phyloP scores from a whole-genome alignment of 2,329 filamentous ascomycete genomes.

The Diaporthe ilicicola region DNA sequence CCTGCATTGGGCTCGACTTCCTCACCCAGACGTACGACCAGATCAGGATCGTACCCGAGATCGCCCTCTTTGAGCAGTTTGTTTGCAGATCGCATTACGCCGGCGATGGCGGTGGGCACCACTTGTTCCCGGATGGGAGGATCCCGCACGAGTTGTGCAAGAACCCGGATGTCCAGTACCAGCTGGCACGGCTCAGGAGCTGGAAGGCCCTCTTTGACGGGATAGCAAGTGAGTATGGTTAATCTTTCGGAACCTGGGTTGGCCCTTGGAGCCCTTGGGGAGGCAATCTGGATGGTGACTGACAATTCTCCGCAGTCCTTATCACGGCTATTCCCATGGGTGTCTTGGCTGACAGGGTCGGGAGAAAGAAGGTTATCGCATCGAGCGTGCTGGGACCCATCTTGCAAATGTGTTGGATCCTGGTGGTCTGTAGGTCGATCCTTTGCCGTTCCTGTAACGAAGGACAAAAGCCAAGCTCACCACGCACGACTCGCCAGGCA shows the following conservation, averaged over 20 bases:
- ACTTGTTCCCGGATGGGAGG: neutral
- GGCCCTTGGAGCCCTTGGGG: neutral
- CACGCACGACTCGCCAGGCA: conserved; percentile 12
- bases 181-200: conserved; percentile 31
- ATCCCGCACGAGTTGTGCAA: conserved; percentile 26
- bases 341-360: conserved; percentile 32
- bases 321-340: conserved; percentile 32
- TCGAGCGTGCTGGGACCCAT: conserved; percentile 31
- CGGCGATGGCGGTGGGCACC: neutral
- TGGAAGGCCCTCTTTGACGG: conserved; percentile 33
- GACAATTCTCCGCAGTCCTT: conserved; percentile 24
- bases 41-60: conserved; percentile 34
- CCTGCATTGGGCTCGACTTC: conserved; percentile 32
- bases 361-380: conserved; percentile 30
- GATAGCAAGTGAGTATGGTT: conserved; percentile 25
- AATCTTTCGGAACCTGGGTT: neutral
- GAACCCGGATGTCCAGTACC: conserved; percentile 28
- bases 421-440: conserved; percentile 25
- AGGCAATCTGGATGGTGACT: too few species aligned
- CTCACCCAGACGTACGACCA: conserved; percentile 33
- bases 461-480: neutral
- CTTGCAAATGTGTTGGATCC: conserved; percentile 27
- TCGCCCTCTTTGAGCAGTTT: conserved; percentile 32
- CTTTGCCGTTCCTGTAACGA: neutral
- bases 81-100: conserved; percentile 26